Percentiles rank a stretch among this genome's conserved stretches.
Evolutionary conservation across 106 monocot species (phyloP).

Genomic region (Iris macrosiphon): DNA sequence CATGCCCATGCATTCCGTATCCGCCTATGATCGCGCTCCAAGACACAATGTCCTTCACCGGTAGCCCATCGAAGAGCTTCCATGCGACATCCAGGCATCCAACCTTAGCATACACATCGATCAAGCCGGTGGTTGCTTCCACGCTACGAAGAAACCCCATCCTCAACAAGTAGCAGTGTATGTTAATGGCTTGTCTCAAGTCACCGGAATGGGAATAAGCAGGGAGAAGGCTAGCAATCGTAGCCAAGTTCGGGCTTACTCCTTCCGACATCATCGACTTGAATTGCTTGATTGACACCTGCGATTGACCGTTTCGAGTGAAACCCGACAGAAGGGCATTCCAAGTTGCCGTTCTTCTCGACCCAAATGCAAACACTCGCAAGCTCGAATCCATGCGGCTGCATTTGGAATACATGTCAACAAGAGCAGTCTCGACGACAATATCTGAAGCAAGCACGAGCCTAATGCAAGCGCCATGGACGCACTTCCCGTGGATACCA

Average conservation of each 20-base stretch:
- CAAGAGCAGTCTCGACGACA: slow-evolving; percentile 62
- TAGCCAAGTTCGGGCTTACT: slow-evolving; percentile 33
- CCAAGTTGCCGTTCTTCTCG: slow-evolving; percentile 53
- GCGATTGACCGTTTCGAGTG: slow-evolving; percentile 14
- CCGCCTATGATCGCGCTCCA: slow-evolving; percentile 77
- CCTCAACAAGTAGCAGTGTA: slow-evolving; percentile 48
- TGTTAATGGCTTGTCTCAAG: slow-evolving; percentile 25
- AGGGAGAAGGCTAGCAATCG: slow-evolving; percentile 57
- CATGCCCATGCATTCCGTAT: slow-evolving; percentile 14
- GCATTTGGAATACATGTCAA: slow-evolving; percentile 59
- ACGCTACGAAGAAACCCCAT: slow-evolving; percentile 25
- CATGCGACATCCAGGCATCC: slow-evolving; percentile 46
- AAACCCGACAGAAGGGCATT: slow-evolving; percentile 62
- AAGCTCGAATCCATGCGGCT: slow-evolving; percentile 14
- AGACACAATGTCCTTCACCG: slow-evolving; percentile 41
- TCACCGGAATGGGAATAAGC: slow-evolving; percentile 54
- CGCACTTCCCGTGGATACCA: slow-evolving; percentile 28
- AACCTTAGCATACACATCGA: slow-evolving; percentile 58
- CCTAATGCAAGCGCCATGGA: slow-evolving; percentile 51
- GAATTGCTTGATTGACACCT: slow-evolving; percentile 34
- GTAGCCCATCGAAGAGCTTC: slow-evolving; percentile 36
- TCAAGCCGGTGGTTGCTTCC: slow-evolving; percentile 45
- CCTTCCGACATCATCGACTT: slow-evolving; percentile 38
- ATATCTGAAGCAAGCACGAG: slow-evolving; percentile 30
- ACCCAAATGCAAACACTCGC: slow-evolving; percentile 24